Evolutionary conservation across 1,284 basidiomycete species (phyloP).

Genomic region (Lentinula novae-zelandiae): DNA sequence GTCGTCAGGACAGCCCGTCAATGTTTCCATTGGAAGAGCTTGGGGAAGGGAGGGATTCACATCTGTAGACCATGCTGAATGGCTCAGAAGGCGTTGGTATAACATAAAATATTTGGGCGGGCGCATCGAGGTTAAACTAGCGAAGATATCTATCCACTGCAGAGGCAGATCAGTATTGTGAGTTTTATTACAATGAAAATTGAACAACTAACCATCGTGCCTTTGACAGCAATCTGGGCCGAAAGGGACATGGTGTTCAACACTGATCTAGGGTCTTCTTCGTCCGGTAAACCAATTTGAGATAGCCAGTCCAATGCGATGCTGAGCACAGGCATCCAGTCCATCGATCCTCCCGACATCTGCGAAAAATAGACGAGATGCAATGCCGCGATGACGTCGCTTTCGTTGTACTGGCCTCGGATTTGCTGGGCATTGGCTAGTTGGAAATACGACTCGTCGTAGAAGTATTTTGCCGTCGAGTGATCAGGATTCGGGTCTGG

Average conservation of each 20-base stretch:
- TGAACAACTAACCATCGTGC: slow-evolving; percentile 51
- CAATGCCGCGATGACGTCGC: slow-evolving; percentile 69
- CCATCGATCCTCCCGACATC: slow-evolving; percentile 56
- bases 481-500: slow-evolving; percentile 50
- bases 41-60: slow-evolving; percentile 14
- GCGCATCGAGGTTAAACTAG: slow-evolving; percentile 56
- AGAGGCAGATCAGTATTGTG: slow-evolving; percentile 12
- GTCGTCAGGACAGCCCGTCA: slow-evolving; percentile 74
- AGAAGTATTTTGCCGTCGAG: slow-evolving; percentile 60
- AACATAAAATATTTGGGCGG: slow-evolving; percentile 64
- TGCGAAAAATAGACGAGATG: slow-evolving; percentile 70
- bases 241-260: slow-evolving; percentile 50
- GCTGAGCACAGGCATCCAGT: slow-evolving; percentile 64
- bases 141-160: slow-evolving; percentile 75
- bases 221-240: slow-evolving; percentile 59
- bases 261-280: slow-evolving; percentile 58
- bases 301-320: slow-evolving; percentile 71
- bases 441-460: slow-evolving; percentile 59
- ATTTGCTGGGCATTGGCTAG: slow-evolving; percentile 46
- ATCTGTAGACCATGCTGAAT: slow-evolving; percentile 24
- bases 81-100: slow-evolving; percentile 54
- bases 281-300: slow-evolving; percentile 54
- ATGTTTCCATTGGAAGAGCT: slow-evolving; percentile 51
- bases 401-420: slow-evolving; percentile 51
- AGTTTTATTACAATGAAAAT: slow-evolving; percentile 1